Conservation (phyloP, 2,329 filamentous ascomycete genomes). For the Bimuria novae-zelandiae region DNA sequence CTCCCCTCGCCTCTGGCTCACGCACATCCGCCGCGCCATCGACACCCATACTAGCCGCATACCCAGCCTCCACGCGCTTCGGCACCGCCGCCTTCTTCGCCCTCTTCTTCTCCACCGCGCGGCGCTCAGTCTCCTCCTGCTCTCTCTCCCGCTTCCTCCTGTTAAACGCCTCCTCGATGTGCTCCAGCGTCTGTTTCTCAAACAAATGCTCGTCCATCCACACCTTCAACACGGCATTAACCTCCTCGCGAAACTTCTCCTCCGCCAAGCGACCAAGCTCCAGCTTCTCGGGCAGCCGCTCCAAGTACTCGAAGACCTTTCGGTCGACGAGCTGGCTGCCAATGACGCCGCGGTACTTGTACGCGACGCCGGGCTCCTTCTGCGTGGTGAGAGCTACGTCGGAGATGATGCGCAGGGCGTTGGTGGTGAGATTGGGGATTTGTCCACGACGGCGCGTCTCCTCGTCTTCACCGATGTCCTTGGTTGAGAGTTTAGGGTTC, state of each 20-base stretch:
- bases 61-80: slow-evolving; percentile 13
- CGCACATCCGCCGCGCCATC: slow-evolving; percentile 10
- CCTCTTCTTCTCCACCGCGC: slow-evolving; percentile 58
- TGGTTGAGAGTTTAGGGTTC: slow-evolving; percentile 58
- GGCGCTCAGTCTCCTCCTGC: slow-evolving; percentile 67
- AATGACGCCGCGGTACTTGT: slow-evolving; percentile 83
- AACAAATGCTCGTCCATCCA: slow-evolving; percentile 43
- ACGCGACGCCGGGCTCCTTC: slow-evolving; percentile 49
- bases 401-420: slow-evolving; percentile 75
- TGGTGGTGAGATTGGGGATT: slow-evolving; percentile 41
- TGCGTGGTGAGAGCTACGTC: slow-evolving; percentile 74
- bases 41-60: slow-evolving; percentile 14
- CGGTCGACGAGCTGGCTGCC: slow-evolving; percentile 71
- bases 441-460: slow-evolving; percentile 26
- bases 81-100: slow-evolving; percentile 22
- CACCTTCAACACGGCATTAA: slow-evolving; percentile 39
- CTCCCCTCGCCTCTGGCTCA: slow-evolving; percentile 1
- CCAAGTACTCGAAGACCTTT: slow-evolving; percentile 75
- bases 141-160: slow-evolving; percentile 46
- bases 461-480: slow-evolving; percentile 22
- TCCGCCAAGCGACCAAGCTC: slow-evolving; percentile 80
- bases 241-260: slow-evolving; percentile 53
- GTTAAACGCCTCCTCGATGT: slow-evolving; percentile 38
- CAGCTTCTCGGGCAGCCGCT: slow-evolving; percentile 71
- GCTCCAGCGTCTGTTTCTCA: slow-evolving; percentile 30